Evolutionary conservation across 441 rosid genomes (phyloP).

Genomic region (Capsella rubella): DNA sequence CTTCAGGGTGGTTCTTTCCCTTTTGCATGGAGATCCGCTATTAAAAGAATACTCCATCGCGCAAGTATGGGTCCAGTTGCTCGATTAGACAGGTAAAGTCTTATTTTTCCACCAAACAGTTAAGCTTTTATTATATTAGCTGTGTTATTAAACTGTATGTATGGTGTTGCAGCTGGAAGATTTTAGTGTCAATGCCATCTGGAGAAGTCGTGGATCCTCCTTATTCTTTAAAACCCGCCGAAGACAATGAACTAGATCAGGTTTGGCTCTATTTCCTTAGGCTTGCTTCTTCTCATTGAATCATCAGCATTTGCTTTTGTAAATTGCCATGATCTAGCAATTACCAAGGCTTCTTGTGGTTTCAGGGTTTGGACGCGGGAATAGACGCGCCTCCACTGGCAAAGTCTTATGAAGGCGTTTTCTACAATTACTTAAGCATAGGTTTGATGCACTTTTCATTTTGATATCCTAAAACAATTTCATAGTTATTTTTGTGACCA

Average conservation of each 20-base stretch:
- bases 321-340: slow-evolving; percentile 14
- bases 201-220: slow-evolving; percentile 73
- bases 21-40: slow-evolving; percentile 84
- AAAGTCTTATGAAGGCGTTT: slow-evolving; percentile 69
- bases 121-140: background rate
- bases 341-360: slow-evolving; percentile 15
- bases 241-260: slow-evolving; percentile 68
- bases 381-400: slow-evolving; percentile 59
- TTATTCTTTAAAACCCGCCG: slow-evolving; percentile 63
- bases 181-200: slow-evolving; percentile 64
- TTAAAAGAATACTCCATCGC: slow-evolving; percentile 70
- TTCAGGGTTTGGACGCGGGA: slow-evolving; percentile 64
- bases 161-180: slow-evolving; percentile 67
- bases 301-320: slow-evolving; percentile 5
- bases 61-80: slow-evolving; percentile 63
- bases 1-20: slow-evolving; percentile 89
- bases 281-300: slow-evolving; percentile 19
- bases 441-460: slow-evolving; percentile 48
- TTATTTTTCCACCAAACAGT: background rate
- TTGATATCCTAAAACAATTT: background rate
- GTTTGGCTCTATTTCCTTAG: slow-evolving; percentile 43
- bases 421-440: slow-evolving; percentile 89
- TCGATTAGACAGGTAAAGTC: slow-evolving; percentile 69
- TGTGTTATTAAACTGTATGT: slow-evolving; percentile 6
- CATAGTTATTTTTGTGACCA: background rate